These are phyloP conservation scores for Fusarium robinianum DNA, from an alignment of 2,329 filamentous ascomycete genomes.

Conservation along the genomic window DNA sequence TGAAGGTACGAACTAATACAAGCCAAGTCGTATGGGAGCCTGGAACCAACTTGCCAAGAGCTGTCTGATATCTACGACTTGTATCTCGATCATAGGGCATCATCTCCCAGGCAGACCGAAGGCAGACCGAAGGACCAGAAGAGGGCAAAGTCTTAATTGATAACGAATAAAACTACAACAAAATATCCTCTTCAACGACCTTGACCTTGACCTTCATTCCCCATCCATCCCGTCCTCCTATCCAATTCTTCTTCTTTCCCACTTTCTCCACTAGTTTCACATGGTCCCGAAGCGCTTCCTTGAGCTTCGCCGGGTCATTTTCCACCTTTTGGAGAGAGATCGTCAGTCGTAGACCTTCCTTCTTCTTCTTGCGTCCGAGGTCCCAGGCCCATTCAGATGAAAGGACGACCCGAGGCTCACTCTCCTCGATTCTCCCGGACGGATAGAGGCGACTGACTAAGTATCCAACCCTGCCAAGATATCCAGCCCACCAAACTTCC, in stretches of 20 bases:
- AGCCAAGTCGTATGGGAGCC: no score
- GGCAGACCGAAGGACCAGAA: no score
- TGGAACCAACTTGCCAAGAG: no score
- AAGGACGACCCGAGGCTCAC: slow-evolving; percentile 13
- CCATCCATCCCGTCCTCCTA: slow-evolving; percentile 17
- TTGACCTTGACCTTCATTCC: slow-evolving; percentile 17
- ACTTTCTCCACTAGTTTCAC: slow-evolving; percentile 20
- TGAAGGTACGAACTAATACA: no score
- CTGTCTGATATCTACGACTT: no score
- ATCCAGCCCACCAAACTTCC: slow-evolving; percentile 21
- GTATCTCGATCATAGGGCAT: no score
- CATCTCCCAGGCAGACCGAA: no score
- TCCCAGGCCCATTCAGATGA: slow-evolving; percentile 19
- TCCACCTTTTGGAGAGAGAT: slow-evolving; percentile 18
- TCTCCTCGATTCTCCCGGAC: slow-evolving; percentile 13
- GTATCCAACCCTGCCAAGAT: slow-evolving; percentile 17
- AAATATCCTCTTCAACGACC: slow-evolving; percentile 18
- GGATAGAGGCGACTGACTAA: slow-evolving; percentile 15
- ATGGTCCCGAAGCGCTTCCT: slow-evolving; percentile 12
- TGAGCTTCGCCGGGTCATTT: slow-evolving; percentile 16
- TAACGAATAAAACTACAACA: no score
- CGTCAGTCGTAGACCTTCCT: slow-evolving; percentile 9
- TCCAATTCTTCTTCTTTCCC: slow-evolving; percentile 21
- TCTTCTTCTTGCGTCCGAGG: slow-evolving; percentile 9
- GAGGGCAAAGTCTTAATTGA: no score